Conservation (phyloP, 345 rosid species). For the Melaleuca alternifolia region DNA sequence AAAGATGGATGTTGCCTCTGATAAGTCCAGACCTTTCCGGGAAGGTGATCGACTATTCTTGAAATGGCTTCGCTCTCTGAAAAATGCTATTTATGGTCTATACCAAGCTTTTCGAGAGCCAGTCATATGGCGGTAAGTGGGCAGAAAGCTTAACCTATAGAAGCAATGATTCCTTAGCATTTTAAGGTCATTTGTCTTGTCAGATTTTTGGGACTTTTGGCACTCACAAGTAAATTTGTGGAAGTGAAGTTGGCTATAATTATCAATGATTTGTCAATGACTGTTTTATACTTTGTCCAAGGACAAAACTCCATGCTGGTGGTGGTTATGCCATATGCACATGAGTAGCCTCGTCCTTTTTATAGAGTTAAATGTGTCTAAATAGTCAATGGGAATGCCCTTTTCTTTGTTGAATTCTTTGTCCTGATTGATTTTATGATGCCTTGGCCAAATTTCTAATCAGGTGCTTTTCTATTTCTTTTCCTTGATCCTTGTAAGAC, state of each 20-base stretch:
- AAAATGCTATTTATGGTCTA: constrained; percentile 52
- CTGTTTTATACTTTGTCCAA: neutral
- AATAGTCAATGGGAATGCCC: neutral
- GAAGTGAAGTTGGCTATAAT: neutral
- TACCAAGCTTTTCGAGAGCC: constrained; percentile 71
- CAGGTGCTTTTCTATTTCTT: neutral
- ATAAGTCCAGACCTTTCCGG: constrained; percentile 15
- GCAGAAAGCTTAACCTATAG: neutral
- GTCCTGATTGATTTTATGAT: neutral
- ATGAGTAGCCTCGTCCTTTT: neutral
- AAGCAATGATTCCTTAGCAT: neutral
- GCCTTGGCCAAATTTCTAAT: neutral
- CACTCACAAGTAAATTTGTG: neutral
- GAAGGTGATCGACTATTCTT: constrained; percentile 23
- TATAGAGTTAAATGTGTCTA: neutral
- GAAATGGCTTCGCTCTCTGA: constrained; percentile 53
- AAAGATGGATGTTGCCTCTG: constrained; percentile 9
- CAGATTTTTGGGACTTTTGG: neutral
- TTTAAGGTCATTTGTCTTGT: neutral
- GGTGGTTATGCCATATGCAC: neutral
- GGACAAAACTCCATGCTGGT: neutral
- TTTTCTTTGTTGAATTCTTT: neutral
- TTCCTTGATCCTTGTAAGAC: constrained; percentile 10
- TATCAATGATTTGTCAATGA: neutral
- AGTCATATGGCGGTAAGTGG: constrained; percentile 58